Percentiles rank a stretch among this genome's conserved stretches.
phyloP scores from a whole-genome alignment of 495 filamentous ascomycete species.

The Tuber aestivum region DNA sequence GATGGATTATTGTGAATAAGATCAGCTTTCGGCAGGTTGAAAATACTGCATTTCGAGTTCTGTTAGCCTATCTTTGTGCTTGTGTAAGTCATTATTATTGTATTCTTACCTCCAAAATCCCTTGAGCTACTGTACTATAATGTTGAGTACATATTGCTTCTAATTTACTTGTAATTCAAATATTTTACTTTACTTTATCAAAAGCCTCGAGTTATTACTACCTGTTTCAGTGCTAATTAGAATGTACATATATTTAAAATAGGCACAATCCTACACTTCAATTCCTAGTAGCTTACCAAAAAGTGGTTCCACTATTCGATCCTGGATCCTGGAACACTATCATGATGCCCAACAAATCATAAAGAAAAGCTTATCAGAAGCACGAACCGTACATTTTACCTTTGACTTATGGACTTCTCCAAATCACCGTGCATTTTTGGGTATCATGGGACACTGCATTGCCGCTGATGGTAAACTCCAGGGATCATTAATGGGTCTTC shows the following conservation, averaged over 20 bases:
- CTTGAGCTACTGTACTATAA: no score
- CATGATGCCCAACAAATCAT: background rate
- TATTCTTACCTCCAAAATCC: no score
- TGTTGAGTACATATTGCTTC: no score
- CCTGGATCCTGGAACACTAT: background rate
- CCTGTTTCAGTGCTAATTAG: no score
- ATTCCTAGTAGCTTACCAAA: background rate
- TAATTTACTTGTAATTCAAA: background rate
- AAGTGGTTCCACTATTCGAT: background rate
- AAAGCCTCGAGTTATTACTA: no score
- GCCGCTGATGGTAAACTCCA: background rate
- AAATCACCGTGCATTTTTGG: background rate
- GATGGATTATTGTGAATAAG: background rate
- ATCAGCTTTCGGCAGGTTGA: background rate
- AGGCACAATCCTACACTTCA: background rate
- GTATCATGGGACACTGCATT: slow-evolving; percentile 10
- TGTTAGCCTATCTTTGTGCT: background rate
- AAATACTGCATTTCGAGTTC: background rate
- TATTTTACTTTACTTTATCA: no score
- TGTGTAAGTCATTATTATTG: background rate
- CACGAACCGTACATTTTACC: background rate
- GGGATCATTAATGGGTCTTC: background rate
- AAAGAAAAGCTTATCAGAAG: background rate
- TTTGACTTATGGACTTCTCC: background rate
- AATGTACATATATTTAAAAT: background rate